Evolutionary conservation across 148 eudicot genomes (phyloP), one percentile per base, ranked within the genome.

Genomic region (Dysphania ambrosioides): DNA sequence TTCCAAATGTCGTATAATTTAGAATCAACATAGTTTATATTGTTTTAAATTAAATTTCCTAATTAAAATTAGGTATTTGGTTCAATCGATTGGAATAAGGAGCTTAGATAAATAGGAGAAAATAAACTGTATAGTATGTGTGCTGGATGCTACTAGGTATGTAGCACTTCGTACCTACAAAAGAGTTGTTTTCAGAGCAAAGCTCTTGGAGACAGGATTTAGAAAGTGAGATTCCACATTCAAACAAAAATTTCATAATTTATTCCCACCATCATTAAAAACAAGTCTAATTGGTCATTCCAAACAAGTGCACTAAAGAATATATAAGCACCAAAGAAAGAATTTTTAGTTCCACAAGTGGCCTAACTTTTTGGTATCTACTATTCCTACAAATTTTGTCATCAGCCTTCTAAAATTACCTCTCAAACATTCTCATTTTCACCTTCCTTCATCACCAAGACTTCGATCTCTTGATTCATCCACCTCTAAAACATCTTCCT

Each of bases 291-390:
- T 72, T 73, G 67, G 70, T 35, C 41, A 49, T 26, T 34, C 18
- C n/a, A 6, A 61, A 71, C 23, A 71, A 62, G 51, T 63, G 61
- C 59, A 66, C 57, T 55, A 80, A 72, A 65, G 76, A 74, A 75
- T 70, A 51, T 70, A 29, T 74, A 41, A 41, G 63, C 76, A 71
- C 29, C 47, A 71, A 26, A 53, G 12, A 73, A 70, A 73, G 62
- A 62, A 78, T 10, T 19, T 8, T 70, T 41, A 57, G 56, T 68
- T 38, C 73, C 23, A n/a, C 62, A 41, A 23, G 27, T 16, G 41
- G 26, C 27, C 71, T 32, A 64, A 65, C 9, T 15, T 27, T 41
- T 32, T 32, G 0, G n/a, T 58, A 35, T 15, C 24, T 32, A 18
- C 41, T 31, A 8, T 63, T 34, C 68, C 68, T 65, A 65, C 56